Evolutionary conservation across 345 rosid species (phyloP).

Genomic region (Garcia nutans): DNA sequence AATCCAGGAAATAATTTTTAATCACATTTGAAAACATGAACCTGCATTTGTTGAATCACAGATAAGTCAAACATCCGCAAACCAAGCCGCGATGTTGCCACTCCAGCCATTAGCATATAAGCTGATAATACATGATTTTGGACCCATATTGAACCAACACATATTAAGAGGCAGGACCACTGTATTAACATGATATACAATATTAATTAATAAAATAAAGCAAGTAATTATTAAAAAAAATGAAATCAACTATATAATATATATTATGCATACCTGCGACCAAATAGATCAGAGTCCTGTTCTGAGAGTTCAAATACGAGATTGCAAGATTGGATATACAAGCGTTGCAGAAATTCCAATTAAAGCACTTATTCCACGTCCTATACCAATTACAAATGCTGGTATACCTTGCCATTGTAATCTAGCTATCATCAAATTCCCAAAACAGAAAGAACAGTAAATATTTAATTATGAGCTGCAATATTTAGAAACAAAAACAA

Average conservation of each 20-base stretch:
- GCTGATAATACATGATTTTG: constrained; percentile 41
- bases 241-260: too few relatives aligned
- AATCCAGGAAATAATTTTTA: too few relatives aligned
- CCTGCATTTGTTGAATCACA: constrained; percentile 92
- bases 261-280: constrained; percentile 54
- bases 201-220: background rate
- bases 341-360: constrained; percentile 74
- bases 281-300: constrained; percentile 91
- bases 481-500: too few relatives aligned
- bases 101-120: constrained; percentile 82
- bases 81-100: constrained; percentile 82
- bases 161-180: constrained; percentile 68
- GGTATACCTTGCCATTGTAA: constrained; percentile 77
- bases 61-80: constrained; percentile 87
- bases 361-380: constrained; percentile 70
- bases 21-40: background rate
- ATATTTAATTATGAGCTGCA: background rate
- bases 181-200: constrained; percentile 22
- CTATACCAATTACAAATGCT: constrained; percentile 65
- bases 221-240: background rate
- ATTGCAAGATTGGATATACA: constrained; percentile 65
- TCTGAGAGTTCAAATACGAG: constrained; percentile 55
- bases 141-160: constrained; percentile 67
- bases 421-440: constrained; percentile 85
- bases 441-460: constrained; percentile 43